A percentile compares a stretch with the other conserved stretches of the same genome.
Conservation (phyloP, 495 filamentous ascomycete genomes). For the Penicillium pulvis region DNA sequence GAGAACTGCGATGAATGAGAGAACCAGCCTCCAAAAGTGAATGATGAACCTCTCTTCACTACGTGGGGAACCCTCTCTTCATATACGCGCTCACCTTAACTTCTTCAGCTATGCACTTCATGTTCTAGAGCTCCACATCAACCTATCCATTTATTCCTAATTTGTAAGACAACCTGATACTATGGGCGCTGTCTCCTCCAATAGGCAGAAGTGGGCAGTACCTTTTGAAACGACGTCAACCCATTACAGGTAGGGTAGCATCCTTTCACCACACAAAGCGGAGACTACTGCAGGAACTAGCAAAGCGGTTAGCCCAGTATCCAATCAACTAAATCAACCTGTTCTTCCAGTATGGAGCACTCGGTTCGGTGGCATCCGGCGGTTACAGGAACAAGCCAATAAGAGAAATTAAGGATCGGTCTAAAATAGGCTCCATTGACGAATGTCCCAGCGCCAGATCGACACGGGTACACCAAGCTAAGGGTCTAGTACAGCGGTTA, state of each 20-base stretch:
- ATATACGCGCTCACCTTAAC: conserved; percentile 2
- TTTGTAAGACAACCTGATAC: conserved; percentile 21
- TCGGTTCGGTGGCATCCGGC: conserved; percentile 1
- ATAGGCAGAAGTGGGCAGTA: conserved; percentile 10
- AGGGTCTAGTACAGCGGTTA: conserved; percentile 1
- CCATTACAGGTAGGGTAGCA: not conserved
- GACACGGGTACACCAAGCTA: not conserved
- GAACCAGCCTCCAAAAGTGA: conserved; percentile 1
- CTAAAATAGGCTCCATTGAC: conserved; percentile 4
- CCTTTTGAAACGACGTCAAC: conserved; percentile 19
- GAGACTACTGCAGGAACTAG: conserved; percentile 28
- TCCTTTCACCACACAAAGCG: conserved; percentile 9
- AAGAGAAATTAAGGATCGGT: not conserved
- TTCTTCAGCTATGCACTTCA: not conserved
- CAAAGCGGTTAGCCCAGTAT: conserved; percentile 6
- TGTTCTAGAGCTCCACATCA: conserved; percentile 3
- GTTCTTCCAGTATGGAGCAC: not conserved
- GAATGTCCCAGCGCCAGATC: conserved; percentile 11
- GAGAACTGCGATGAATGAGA: not conserved
- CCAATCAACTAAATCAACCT: not conserved
- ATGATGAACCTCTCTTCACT: not conserved
- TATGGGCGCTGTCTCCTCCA: conserved; percentile 13
- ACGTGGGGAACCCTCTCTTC: not conserved
- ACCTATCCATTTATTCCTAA: not conserved
- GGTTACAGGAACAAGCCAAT: not conserved